Evolutionary conservation across 2,329 filamentous ascomycete genomes (phyloP), one percentile per base, ranked within the genome.

Genomic region (Ilyonectria mors-panacis): DNA sequence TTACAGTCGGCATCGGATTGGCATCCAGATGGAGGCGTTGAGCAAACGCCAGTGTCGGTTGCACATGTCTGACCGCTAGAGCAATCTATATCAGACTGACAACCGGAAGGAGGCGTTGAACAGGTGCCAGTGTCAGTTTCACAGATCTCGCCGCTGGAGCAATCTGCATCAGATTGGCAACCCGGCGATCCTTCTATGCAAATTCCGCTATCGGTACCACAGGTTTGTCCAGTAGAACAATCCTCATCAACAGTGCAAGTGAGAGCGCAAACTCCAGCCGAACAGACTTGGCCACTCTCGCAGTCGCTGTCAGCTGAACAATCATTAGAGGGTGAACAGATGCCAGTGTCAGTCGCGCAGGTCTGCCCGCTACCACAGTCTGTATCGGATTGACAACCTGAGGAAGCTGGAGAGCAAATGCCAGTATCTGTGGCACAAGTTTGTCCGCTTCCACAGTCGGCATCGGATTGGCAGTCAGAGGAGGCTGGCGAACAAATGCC

Each of bases 1-100:
- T 30, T 35, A 15, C 65, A 67, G 9, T 67, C 44, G 0, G 39
- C 12, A 17, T 56, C 54, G 1, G 39, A 19, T 4, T 50, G 48
- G 30, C 65, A 67, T 8, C 10, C 30, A 10, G 30, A 8, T 33
- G 30, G 6, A 10, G 30, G 30, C 8, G 30, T 12, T 10, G 30
- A 8, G 3, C 30, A 33, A 3, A 8, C 9, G 9, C 30, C 30
- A 33, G 30, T 26, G 4, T 26, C 23, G 5, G 10, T 33, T 26
- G 23, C 23, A 23, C 45, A 48, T 1, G 21, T 39, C 21, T 55
- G 53, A 33, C 12, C 12, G 8, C 12, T 12, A 33, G 30, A 7
- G 9, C 45, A 48, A 28, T 48, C 45, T 6, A 6, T 47, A 5
- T 47, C 21, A 15, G 44, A 13, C 3, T 19, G 21, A 12, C 44